Conservation (phyloP, 2,329 filamentous ascomycete species). For the Acephala macrosclerotiorum region DNA sequence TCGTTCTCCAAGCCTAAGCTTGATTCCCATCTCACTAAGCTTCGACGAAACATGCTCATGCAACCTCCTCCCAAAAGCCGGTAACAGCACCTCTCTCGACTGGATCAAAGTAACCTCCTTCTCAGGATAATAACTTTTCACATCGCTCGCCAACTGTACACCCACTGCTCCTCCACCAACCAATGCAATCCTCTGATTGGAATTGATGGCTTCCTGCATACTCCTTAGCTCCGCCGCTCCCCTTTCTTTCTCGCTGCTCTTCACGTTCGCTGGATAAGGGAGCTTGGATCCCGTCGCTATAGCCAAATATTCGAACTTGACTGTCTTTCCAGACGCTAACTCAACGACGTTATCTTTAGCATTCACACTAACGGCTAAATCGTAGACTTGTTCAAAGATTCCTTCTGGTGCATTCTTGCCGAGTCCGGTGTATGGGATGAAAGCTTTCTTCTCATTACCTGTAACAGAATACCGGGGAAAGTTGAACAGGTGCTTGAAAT, state of each 20-base stretch:
- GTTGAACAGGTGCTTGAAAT: conserved; percentile 57
- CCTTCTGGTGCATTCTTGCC: conserved; percentile 42
- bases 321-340: conserved; percentile 44
- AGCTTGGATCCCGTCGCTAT: conserved; percentile 51
- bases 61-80: conserved; percentile 50
- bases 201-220: conserved; percentile 44
- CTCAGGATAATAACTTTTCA: conserved; percentile 53
- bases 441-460: conserved; percentile 54
- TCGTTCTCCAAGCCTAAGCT: conserved; percentile 49
- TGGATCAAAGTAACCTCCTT: conserved; percentile 57
- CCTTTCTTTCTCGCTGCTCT: conserved; percentile 39
- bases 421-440: conserved; percentile 54
- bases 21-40: conserved; percentile 48
- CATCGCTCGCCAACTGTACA: conserved; percentile 56
- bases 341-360: conserved; percentile 44
- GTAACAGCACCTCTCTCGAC: conserved; percentile 52
- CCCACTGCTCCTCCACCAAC: conserved; percentile 58
- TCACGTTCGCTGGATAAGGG: conserved; percentile 45
- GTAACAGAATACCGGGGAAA: conserved; percentile 56
- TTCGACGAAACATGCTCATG: conserved; percentile 45
- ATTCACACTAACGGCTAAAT: conserved; percentile 35
- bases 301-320: conserved; percentile 51
- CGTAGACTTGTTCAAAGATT: conserved; percentile 44
- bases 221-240: conserved; percentile 43
- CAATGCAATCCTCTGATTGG: conserved; percentile 42